These are phyloP conservation scores for Candida odintsovae DNA, from an alignment of 805 yeast genomes.

Conservation along the genomic window DNA sequence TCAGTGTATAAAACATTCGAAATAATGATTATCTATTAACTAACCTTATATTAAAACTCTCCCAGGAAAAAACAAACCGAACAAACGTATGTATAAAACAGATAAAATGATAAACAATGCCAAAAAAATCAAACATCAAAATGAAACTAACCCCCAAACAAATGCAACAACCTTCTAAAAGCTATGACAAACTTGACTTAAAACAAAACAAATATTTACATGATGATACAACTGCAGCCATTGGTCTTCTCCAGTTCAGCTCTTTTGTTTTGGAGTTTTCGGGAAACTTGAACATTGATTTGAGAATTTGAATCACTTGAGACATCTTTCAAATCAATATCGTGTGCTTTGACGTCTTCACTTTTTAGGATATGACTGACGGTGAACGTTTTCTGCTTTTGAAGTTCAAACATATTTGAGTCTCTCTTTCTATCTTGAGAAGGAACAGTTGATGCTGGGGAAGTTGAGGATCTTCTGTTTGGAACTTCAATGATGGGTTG, in stretches of 20 bases:
- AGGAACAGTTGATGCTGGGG: not conserved
- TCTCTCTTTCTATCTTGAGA: not conserved
- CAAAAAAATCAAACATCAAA: not conserved
- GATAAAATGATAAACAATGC: not conserved
- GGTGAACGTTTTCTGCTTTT: slow-evolving; percentile 8
- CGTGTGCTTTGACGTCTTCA: not conserved
- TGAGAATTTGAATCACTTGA: not conserved
- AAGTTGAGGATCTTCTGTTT: not conserved
- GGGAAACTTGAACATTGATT: not conserved
- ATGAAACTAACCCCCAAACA: not conserved
- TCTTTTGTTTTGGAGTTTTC: slow-evolving; percentile 4
- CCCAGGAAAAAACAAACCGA: not conserved
- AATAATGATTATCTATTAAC: not conserved
- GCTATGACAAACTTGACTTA: not conserved
- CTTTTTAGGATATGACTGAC: slow-evolving; percentile 1
- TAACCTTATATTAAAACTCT: not conserved
- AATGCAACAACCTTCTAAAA: not conserved
- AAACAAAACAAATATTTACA: slow-evolving; percentile 2
- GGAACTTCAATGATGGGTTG: not conserved
- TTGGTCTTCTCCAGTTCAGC: not conserved
- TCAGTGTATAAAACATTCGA: not conserved
- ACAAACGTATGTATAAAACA: not conserved
- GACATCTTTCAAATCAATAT: not conserved
- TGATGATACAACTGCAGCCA: slow-evolving; percentile 8
- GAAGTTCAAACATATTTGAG: not conserved